Evolutionary conservation across 352 stramenopile species (phyloP).

Genomic region (Plasmopara muralis): DNA sequence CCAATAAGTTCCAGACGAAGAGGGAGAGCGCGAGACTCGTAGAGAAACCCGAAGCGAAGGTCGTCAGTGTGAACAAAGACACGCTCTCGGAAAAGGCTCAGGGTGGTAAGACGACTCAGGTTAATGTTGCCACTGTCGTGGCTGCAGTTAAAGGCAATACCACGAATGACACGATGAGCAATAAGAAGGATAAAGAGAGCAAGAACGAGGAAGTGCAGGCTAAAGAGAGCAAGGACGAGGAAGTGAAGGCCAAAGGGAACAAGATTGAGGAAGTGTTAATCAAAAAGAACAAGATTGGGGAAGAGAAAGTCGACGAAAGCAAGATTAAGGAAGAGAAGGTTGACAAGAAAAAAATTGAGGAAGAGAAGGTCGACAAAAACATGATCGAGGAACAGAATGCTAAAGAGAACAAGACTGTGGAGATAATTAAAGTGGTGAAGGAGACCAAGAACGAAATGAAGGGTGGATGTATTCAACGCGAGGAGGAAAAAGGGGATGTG

Average conservation of each 20-base stretch:
- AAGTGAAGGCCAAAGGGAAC: not conserved
- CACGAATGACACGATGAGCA: constrained; percentile 14
- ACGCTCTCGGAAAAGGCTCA: constrained; percentile 19
- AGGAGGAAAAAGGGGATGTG: not conserved
- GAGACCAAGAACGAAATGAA: too few species aligned
- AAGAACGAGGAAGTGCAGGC: not conserved
- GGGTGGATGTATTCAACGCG: too few species aligned
- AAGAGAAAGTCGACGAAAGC: not conserved
- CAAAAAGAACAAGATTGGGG: not conserved
- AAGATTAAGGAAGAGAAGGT: not conserved
- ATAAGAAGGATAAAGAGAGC: constrained; percentile 1
- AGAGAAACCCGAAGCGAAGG: constrained; percentile 14
- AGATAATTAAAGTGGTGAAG: too few species aligned
- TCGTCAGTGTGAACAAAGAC: constrained; percentile 4
- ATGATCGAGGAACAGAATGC: too few species aligned
- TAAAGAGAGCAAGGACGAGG: not conserved
- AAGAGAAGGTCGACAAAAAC: too few species aligned
- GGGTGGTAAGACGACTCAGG: constrained; percentile 26
- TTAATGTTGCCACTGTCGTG: constrained; percentile 1
- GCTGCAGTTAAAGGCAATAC: constrained; percentile 5
- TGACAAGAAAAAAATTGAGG: not conserved
- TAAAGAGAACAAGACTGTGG: too few species aligned
- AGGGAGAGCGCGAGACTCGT: constrained; percentile 12
- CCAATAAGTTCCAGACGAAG: constrained; percentile 12
- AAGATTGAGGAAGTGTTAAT: not conserved